Evolutionary conservation across 83 land plant genomes (phyloP).

Genomic region (Picea abies): DNA sequence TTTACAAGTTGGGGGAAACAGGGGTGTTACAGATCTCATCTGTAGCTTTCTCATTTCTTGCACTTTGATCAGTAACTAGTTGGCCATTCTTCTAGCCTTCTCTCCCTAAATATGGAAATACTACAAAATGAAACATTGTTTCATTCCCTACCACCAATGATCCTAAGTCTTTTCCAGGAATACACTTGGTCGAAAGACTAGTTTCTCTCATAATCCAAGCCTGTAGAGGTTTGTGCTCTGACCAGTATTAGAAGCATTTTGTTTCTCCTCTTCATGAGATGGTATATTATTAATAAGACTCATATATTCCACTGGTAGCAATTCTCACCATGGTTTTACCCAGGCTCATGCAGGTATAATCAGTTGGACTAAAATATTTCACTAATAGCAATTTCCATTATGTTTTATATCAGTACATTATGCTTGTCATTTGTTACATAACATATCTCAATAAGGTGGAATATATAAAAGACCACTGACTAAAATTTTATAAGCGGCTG

Average conservation of each 20-base stretch:
- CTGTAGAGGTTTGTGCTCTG: slow-evolving; percentile 33
- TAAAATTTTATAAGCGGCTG: too few species aligned
- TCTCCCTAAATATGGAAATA: slow-evolving; percentile 19
- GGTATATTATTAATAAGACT: neutral
- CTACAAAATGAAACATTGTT: slow-evolving; percentile 58
- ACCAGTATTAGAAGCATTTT: neutral
- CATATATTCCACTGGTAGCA: too few species aligned
- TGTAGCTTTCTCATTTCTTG: neutral
- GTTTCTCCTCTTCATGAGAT: slow-evolving; percentile 9
- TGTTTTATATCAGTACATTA: too few species aligned
- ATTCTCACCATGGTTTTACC: too few species aligned
- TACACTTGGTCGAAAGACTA: slow-evolving; percentile 20
- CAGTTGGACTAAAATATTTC: too few species aligned
- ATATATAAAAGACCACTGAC: too few species aligned
- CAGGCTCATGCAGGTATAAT: too few species aligned
- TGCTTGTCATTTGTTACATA: too few species aligned
- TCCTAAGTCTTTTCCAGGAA: neutral
- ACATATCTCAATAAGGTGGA: too few species aligned
- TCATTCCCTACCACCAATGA: slow-evolving; percentile 38
- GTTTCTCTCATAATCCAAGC: slow-evolving; percentile 51
- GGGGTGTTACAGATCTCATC: slow-evolving; percentile 26
- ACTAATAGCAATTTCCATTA: too few species aligned
- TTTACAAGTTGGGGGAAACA: too few species aligned
- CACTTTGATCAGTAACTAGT: slow-evolving; percentile 9
- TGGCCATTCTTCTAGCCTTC: slow-evolving; percentile 11